Conservation (phyloP, 2,329 filamentous ascomycete genomes). For the Fusarium lyarnte region DNA sequence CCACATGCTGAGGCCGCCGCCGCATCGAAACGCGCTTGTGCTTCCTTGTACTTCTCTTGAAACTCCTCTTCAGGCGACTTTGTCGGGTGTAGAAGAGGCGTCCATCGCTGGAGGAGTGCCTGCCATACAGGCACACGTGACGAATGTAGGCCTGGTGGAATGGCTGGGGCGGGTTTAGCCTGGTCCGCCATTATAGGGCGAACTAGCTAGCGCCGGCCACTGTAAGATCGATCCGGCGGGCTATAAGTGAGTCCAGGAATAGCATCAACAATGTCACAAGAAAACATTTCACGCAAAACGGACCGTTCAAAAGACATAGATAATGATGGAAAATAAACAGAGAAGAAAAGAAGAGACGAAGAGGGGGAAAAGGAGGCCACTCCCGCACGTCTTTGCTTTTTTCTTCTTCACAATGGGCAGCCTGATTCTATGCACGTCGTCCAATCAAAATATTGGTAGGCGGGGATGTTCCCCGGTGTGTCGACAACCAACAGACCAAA, state of each 20-base stretch:
- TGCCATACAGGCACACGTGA: too few relatives aligned
- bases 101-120: background rate
- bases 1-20: background rate
- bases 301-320: rapidly evolving
- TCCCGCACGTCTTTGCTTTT: background rate
- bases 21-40: rapidly evolving
- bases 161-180: too few relatives aligned
- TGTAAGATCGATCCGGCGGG: background rate
- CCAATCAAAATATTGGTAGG: background rate
- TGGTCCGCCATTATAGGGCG: background rate
- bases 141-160: background rate
- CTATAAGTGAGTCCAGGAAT: too few relatives aligned
- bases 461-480: background rate
- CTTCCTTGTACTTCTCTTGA: rapidly evolving
- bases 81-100: background rate
- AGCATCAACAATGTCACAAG: too few relatives aligned
- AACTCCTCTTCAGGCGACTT: background rate
- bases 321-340: rapidly evolving
- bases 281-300: rapidly evolving
- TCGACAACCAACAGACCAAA: background rate
- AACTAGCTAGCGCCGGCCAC: background rate
- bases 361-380: background rate
- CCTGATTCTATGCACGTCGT: background rate
- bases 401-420: background rate
- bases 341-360: too few relatives aligned